Base-by-base conservation (phyloP, 352 stramenopile genomes). In the Phytophthora syringae region DNA sequence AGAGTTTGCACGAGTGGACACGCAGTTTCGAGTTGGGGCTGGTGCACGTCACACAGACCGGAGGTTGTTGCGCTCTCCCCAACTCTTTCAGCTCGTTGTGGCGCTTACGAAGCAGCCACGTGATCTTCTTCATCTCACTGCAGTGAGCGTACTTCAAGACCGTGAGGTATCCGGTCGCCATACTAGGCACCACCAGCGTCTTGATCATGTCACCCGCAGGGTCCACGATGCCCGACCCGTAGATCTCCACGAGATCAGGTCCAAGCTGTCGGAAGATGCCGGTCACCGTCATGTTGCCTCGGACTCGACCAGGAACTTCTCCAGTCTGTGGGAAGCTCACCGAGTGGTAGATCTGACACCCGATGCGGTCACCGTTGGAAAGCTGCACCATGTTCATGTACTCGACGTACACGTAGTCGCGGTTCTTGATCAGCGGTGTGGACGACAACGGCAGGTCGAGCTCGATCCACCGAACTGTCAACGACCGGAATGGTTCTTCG, bases 341-440 rank as follows among this genome's bases (percentile, higher is more conserved):
- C 28, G 77, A 87, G 64, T 89, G 80, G 39, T 76, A 51, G 12
- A 85, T 48, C 60, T 81, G 67, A 48, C 70, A 83, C 13, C 77
- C 77, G 40, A 85, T 52, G 13, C 45, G 67, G 52, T 85, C 74
- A 2, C 73, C 73, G 13, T 64, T 67, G 6, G 52, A 54, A 20
- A 76, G 58, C 15, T 58, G 51, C 15, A 76, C 65, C 21, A 76
- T 74, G 11, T 72, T 74, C 6, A 67, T 82, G 57, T 73, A 77
- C 51, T 85, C 70, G 11, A 86, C 47, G 48, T 80, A 83, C 7
- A 86, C 42, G 24, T 72, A 78, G 55, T 83, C 74, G 9, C 77
- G 74, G 50, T 78, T 74, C 37, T 71, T 71, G 30, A 75, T 40
- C 3, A 69, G 34, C 73, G 0, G 37, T 56, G 3, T 52, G 65